Evolutionary conservation across 1,139 yeast genomes (phyloP), one percentile per base, ranked within the genome.

Genomic region (Kodamaea derodonti): DNA sequence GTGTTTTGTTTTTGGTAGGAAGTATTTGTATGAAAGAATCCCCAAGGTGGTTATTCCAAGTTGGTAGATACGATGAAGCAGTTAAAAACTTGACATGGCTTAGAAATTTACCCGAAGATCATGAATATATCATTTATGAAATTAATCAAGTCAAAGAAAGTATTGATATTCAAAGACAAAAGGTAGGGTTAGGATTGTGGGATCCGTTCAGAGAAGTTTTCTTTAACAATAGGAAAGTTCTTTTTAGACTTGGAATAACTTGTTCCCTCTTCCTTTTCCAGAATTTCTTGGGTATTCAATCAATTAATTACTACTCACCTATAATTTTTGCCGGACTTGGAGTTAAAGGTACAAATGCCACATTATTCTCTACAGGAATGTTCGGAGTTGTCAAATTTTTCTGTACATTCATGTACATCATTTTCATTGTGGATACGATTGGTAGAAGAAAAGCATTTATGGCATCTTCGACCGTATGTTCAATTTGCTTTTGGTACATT

Each of bases 281-380:
- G 47, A 66, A 68, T 50, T 65, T 67, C 42, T 56, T 66, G 50
- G 75, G 75, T 17, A 65, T 68, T 42, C 74, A 66, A 51, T 61
- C 69, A 8, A 65, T 67, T 47, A 69, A 68, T 47, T 69, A 69
- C 46, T 69, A 69, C 49, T 65, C 73, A 9, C 73, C 74, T 14
- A 57, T 55, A 24, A 58, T 69, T 35, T 69, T 69, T 45, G 51
- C 56, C 29, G 58, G 61, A 23, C 54, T 68, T 41, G 71, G 71
- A 12, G 61, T 64, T 26, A 55, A 62, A 43, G 70, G 70, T 14
- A 61, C 66, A 4, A 62, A 60, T 37, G 58, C 69, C 15, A 54
- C 69, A 5, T 54, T 65, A 29, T 64, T 66, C 37, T 63, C 71
- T 20, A 65, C 72, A 2, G 72, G 72, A 23, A 54, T 65, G 62